Base-by-base conservation (phyloP, 2,329 filamentous ascomycete genomes). In the Endoconidiophora polonica region DNA sequence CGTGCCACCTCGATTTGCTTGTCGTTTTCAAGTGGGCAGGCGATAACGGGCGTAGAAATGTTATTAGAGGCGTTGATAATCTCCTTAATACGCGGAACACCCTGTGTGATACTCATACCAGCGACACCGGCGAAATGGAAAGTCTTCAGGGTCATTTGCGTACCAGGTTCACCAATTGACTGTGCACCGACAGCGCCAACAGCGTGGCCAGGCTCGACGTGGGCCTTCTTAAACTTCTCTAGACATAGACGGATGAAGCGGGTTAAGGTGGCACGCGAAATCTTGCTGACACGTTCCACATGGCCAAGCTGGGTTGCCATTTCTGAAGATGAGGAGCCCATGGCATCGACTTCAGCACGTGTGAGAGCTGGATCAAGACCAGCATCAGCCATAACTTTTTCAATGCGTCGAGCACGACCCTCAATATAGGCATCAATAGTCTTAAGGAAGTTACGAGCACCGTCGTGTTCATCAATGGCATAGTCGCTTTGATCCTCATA, bases 91-190 rank as follows among this genome's bases (percentile, higher is more conserved):
- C 91, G 90, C 1, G 91, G 91, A 5, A 98, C 91, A 84, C 91
- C 91, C 61, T 95, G 86, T 0, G 91, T 98, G 61, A 98, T 94
- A 74, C 86, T 94, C 91, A 98, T 96, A 63, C 90, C 90, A 41
- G 91, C 91, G 56, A 98, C 91, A 83, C 91, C 91, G 62, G 91
- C 91, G 70, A 98, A 98, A 83, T 96, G 91, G 78, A 96, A 96
- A 62, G 91, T 96, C 68, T 96, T 96, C 56, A 98, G 69, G 1
- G 91, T 98, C 91, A 98, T 98, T 65, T 98, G 91, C 0, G 91
- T 98, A 62, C 91, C 91, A 0, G 91, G 91, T 61, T 98, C 91
- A 66, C 91, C 91, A 58, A 98, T 98, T 1, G 90, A 96, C 64
- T 98, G 91, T 1, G 91, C 91, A 56, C 91, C 91, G 37, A 96